Percentiles rank a stretch among this genome's conserved stretches.
These are phyloP conservation scores for Mimosa bimucronata DNA, from an alignment of 306 rosid genomes.

Conservation along the genomic window DNA sequence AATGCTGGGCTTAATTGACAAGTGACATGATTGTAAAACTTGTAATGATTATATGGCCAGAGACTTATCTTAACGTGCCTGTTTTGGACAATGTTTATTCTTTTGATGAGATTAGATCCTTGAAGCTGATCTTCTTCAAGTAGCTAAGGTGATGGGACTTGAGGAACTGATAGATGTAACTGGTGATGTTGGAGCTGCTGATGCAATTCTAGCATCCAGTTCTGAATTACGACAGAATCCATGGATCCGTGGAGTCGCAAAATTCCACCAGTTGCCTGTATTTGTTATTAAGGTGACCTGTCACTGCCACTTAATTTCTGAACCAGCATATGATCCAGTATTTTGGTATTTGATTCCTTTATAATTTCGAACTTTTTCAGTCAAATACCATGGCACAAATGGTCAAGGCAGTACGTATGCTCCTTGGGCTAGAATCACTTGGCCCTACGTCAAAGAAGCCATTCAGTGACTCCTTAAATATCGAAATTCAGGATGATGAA, in stretches of 20 bases:
- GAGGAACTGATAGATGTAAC: constrained; percentile 78
- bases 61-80: not conserved
- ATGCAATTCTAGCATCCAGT: constrained; percentile 83
- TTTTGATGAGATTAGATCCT: constrained; percentile 61
- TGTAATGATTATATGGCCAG: constrained; percentile 15
- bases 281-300: constrained; percentile 84
- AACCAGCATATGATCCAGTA: constrained; percentile 23
- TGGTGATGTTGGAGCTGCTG: constrained; percentile 84
- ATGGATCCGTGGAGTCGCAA: constrained; percentile 90
- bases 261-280: constrained; percentile 86
- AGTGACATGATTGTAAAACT: constrained; percentile 26
- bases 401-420: constrained; percentile 94
- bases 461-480: constrained; percentile 52
- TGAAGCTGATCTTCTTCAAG: constrained; percentile 91
- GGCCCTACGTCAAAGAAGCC: constrained; percentile 53
- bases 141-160: constrained; percentile 86
- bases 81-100: constrained; percentile 17
- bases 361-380: constrained; percentile 47
- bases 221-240: constrained; percentile 79
- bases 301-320: constrained; percentile 22
- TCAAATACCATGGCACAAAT: constrained; percentile 95
- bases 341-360: constrained; percentile 35
- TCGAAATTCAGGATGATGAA: constrained; percentile 85
- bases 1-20: constrained; percentile 22
- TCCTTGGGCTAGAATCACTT: constrained; percentile 73